phyloP scores from a whole-genome alignment of 2,329 filamentous ascomycete species.

The Fusarium chaquense region DNA sequence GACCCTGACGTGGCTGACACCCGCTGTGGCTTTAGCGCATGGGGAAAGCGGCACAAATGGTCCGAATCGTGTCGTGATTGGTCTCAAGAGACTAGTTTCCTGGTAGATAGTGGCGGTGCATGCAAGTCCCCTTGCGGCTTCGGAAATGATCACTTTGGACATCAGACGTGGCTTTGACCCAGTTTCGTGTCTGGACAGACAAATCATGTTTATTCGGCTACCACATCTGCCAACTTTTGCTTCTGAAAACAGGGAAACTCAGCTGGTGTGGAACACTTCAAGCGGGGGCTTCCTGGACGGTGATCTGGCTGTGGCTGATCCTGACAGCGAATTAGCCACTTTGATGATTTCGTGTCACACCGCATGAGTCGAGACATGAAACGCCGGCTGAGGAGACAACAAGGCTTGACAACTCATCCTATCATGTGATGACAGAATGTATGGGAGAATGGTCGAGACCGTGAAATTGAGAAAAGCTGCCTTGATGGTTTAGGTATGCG shows the following conservation, averaged over 20 bases:
- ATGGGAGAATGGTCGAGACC: not conserved
- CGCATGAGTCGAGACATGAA: slow-evolving; percentile 35
- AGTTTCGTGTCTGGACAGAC: not conserved
- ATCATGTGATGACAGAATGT: slow-evolving; percentile 14
- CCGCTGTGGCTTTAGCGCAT: slow-evolving; percentile 39
- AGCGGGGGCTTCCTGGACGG: slow-evolving; percentile 20
- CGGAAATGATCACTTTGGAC: slow-evolving; percentile 42
- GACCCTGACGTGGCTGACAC: slow-evolving; percentile 36
- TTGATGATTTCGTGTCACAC: slow-evolving; percentile 32
- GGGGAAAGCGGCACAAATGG: slow-evolving; percentile 30
- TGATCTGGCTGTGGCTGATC: slow-evolving; percentile 36
- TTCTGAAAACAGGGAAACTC: slow-evolving; percentile 36
- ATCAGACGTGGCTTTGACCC: slow-evolving; percentile 24
- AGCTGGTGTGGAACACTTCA: slow-evolving; percentile 28
- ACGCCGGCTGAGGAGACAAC: slow-evolving; percentile 18
- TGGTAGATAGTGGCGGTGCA: slow-evolving; percentile 38
- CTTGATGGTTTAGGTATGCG: not conserved
- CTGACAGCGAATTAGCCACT: slow-evolving; percentile 23
- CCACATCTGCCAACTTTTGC: slow-evolving; percentile 40
- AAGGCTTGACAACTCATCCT: slow-evolving; percentile 11
- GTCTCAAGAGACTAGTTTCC: not conserved
- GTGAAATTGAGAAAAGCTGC: not conserved
- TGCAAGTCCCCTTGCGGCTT: slow-evolving; percentile 23
- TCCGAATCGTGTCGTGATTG: slow-evolving; percentile 32
- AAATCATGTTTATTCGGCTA: slow-evolving; percentile 36